These are phyloP conservation scores for Populus hybrid DNA, from an alignment of 441 rosid genomes.

Conservation along the genomic window DNA sequence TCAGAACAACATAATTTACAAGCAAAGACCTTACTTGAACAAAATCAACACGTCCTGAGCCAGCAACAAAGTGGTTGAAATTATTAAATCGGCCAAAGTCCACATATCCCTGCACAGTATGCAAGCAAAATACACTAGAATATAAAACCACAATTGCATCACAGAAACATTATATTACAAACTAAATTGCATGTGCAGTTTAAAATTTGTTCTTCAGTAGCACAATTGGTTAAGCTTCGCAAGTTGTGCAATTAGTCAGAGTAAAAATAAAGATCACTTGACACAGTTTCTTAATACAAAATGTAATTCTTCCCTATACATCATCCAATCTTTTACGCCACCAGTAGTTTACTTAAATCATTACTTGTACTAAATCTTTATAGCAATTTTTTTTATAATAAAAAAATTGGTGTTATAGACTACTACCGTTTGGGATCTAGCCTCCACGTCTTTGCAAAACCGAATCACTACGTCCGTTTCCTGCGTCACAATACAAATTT, in stretches of 20 bases:
- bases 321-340: neutral
- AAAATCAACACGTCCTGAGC: slow-evolving; percentile 58
- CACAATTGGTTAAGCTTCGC: neutral
- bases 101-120: slow-evolving; percentile 74
- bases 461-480: slow-evolving; percentile 66
- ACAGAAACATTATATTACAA: neutral
- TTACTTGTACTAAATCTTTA: neutral
- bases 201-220: neutral
- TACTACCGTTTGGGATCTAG: slow-evolving; percentile 75
- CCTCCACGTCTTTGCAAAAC: slow-evolving; percentile 92
- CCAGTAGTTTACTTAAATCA: neutral
- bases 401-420: slow-evolving; percentile 31
- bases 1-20: neutral
- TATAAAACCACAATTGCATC: neutral
- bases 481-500: slow-evolving; percentile 32
- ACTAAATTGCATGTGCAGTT: neutral
- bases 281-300: neutral
- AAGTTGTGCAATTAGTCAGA: neutral
- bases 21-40: slow-evolving; percentile 55
- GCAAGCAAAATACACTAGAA: slow-evolving; percentile 1
- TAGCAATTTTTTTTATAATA: too few species aligned
- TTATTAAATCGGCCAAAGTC: slow-evolving; percentile 71
- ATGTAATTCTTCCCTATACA: neutral
- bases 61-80: slow-evolving; percentile 58
- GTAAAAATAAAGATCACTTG: neutral